These are phyloP conservation scores for Aspergillus sp. DNA, from an alignment of 2,329 filamentous ascomycete genomes.

Conservation along the genomic window DNA sequence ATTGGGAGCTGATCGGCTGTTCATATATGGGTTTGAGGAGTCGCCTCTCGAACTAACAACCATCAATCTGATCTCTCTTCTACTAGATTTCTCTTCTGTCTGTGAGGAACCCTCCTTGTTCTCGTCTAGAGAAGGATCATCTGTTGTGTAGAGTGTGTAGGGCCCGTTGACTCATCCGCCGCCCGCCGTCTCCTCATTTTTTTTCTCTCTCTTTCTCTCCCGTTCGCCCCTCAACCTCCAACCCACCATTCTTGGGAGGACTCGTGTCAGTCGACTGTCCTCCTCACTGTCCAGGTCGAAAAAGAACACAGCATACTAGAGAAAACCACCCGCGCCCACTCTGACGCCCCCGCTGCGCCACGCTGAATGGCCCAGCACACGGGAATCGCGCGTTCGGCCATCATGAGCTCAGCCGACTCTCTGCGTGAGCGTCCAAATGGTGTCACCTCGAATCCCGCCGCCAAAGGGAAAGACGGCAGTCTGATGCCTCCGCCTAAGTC, in stretches of 20 bases:
- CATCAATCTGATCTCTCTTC: too few species aligned
- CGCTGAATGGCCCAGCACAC: slow-evolving; percentile 47
- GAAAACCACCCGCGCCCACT: background rate
- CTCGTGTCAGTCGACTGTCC: too few species aligned
- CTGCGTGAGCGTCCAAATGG: slow-evolving; percentile 23
- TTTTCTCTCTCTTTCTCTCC: slow-evolving; percentile 13
- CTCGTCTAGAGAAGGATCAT: too few species aligned
- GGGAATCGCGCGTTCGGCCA: slow-evolving; percentile 48
- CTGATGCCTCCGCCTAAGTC: slow-evolving; percentile 39
- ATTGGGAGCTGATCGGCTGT: too few species aligned
- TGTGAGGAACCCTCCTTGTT: too few species aligned
- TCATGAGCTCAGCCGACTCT: slow-evolving; percentile 38
- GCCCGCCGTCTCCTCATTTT: slow-evolving; percentile 4
- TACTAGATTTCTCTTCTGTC: too few species aligned
- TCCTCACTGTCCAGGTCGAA: too few species aligned
- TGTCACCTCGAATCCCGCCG: slow-evolving; percentile 20
- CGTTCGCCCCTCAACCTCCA: background rate
- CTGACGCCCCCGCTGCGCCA: slow-evolving; percentile 18
- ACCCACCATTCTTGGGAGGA: too few species aligned
- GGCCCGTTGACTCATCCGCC: slow-evolving; percentile 17
- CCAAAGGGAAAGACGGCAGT: slow-evolving; percentile 28
- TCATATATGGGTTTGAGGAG: too few species aligned
- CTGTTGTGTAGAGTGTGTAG: background rate
- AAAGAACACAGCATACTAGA: too few species aligned
- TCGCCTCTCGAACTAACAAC: too few species aligned